These are phyloP conservation scores for Irpex sp. DNA, from an alignment of 1,284 basidiomycete genomes.

Conservation along the genomic window DNA sequence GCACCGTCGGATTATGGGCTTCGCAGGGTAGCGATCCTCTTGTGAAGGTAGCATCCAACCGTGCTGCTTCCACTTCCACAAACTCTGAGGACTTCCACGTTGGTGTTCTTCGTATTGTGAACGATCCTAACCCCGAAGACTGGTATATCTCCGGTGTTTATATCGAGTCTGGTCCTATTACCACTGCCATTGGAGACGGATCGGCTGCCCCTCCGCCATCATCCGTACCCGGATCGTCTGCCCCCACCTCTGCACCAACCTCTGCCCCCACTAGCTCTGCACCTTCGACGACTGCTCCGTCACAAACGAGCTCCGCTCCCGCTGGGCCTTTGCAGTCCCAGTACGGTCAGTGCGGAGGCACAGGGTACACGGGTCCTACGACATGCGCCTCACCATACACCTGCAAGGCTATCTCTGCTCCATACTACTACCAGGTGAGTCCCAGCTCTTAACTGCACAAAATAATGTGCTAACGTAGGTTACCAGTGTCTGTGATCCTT, in stretches of 20 bases:
- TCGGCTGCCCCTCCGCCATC: conserved; percentile 19
- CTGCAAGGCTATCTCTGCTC: conserved; percentile 46
- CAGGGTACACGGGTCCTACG: conserved; percentile 46
- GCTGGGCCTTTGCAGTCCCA: conserved; percentile 40
- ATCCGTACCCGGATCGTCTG: conserved; percentile 20
- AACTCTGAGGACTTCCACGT: conserved; percentile 65
- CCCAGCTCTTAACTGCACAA: not conserved
- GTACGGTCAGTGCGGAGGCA: conserved; percentile 54
- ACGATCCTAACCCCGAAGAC: conserved; percentile 44
- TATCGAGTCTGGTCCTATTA: conserved; percentile 54
- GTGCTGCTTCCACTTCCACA: conserved; percentile 49
- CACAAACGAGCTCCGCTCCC: conserved; percentile 30
- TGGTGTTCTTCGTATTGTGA: conserved; percentile 55
- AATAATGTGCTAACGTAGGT: too few species aligned
- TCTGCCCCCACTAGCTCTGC: conserved; percentile 22
- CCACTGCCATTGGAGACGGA: conserved; percentile 44
- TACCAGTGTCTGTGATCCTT: conserved; percentile 8
- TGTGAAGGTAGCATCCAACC: conserved; percentile 46
- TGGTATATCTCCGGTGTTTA: conserved; percentile 62
- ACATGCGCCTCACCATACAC: conserved; percentile 38
- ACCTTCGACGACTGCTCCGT: conserved; percentile 11
- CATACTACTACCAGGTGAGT: conserved; percentile 52
- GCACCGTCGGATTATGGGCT: conserved; percentile 57
- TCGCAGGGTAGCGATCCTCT: conserved; percentile 47
- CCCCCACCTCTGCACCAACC: conserved; percentile 24